Evolutionary conservation across 2,329 filamentous ascomycete genomes (phyloP), one percentile per base, ranked within the genome.

Genomic region (Xylaria sp.): DNA sequence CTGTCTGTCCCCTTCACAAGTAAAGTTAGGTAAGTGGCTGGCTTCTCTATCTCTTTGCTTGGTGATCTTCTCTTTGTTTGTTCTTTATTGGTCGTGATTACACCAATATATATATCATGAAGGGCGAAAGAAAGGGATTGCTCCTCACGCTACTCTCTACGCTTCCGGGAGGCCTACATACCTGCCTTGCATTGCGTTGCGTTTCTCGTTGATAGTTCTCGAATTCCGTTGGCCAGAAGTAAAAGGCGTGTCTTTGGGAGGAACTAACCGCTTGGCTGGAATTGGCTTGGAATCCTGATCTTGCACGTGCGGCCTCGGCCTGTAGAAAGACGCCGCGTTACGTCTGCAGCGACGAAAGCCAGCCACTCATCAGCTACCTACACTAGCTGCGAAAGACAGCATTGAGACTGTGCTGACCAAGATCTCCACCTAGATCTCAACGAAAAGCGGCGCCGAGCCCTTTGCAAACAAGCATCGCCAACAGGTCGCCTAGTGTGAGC

Each of bases 401-500:
- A 11, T 64, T 50, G 53, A 65, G 27, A 65, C 71, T 68, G 69
- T 74, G 76, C 77, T 77, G 75, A 80, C 74, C 75, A 68, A 67
- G 72, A 75, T 77, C 75, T 69, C 72, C 73, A 68, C 73, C 61
- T 75, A 88, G 85, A 82, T 84, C 82, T 61, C 81, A 79, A 73
- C 81, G 83, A 76, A 84, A 81, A 75, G 77, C 81, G 64, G 79
- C 82, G 69, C 83, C 85, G 53, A 87, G 85, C 74, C 85, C 85
- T 71, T 79, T 87, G 56, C 81, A 82, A 67, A 81, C 82, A 65
- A 82, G 75, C 71, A 80, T 78, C 65, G 79, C 81, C 63, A 61
- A 50, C 58, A 80, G 81, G 69, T 80, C 83, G 61, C 77, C 81
- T 68, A 83, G 77, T 72, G 77, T 82, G 60, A 84, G 80, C 71